A percentile compares a stretch with the other conserved stretches of the same genome.
These are phyloP conservation scores for Thamnidium elegans DNA, from an alignment of 192 early-diverging fungal genomes.

Conservation along the genomic window DNA sequence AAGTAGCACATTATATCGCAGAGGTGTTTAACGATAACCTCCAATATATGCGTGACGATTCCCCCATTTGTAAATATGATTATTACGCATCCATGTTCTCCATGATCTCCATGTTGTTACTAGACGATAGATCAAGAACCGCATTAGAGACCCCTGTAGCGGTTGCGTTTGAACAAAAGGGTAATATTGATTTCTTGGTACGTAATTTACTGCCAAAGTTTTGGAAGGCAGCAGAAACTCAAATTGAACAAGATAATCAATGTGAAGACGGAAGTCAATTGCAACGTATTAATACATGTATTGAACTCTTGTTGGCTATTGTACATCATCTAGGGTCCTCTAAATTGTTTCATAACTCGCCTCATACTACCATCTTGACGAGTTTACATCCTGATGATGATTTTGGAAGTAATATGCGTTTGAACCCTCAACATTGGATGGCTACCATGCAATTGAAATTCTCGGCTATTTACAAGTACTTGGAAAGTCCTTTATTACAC, in stretches of 20 bases:
- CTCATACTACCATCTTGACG: conserved; percentile 58
- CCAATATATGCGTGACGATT: conserved; percentile 20
- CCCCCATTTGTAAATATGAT: conserved; percentile 36
- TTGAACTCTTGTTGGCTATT: conserved; percentile 59
- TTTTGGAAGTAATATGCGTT: not conserved
- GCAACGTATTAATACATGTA: conserved; percentile 40
- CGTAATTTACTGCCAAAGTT: conserved; percentile 32
- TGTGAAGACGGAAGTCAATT: not conserved
- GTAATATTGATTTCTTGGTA: conserved; percentile 51
- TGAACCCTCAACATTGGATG: conserved; percentile 39
- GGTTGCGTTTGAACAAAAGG: conserved; percentile 54
- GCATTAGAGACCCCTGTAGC: conserved; percentile 59
- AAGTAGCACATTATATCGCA: conserved; percentile 37
- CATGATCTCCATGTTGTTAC: conserved; percentile 52
- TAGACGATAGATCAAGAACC: conserved; percentile 56
- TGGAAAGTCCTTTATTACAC: conserved; percentile 60
- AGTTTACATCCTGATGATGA: conserved; percentile 50
- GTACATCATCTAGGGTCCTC: conserved; percentile 67
- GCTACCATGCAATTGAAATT: conserved; percentile 57
- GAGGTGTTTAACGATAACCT: conserved; percentile 50
- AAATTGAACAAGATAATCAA: conserved; percentile 17
- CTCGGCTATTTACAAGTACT: conserved; percentile 57
- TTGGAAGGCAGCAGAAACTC: conserved; percentile 43
- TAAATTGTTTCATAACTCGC: conserved; percentile 71
- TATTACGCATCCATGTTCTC: conserved; percentile 59